A percentile compares a stretch with the other conserved stretches of the same genome.
Conservation (phyloP, 768 basidiomycete genomes). For the Suillus brevipes region DNA sequence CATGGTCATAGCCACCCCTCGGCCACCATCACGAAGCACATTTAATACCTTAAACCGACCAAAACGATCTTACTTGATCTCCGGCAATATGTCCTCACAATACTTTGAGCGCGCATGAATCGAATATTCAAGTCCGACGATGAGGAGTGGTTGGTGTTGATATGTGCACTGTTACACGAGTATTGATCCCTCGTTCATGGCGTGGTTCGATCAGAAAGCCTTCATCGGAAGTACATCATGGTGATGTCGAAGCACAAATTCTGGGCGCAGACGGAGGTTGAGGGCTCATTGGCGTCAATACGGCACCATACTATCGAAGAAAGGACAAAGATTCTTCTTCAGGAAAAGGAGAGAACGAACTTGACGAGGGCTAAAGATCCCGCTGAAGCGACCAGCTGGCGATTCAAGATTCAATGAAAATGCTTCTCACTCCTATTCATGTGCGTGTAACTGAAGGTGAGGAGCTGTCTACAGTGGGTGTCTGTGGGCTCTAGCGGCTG, state of each 20-base stretch:
- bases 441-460: neutral
- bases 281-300: neutral
- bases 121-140: neutral
- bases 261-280: neutral
- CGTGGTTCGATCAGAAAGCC: neutral
- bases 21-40: neutral
- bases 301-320: neutral
- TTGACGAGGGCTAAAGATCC: neutral
- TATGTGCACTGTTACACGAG: neutral
- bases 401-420: neutral
- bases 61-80: neutral
- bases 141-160: neutral
- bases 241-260: neutral
- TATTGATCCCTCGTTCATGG: neutral
- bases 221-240: neutral
- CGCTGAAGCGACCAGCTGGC: no score
- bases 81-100: neutral
- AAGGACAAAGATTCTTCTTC: neutral
- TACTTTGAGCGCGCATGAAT: neutral
- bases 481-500: neutral
- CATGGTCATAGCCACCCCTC: neutral
- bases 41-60: neutral
- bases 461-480: neutral
- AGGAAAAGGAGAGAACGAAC: neutral
- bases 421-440: neutral